A percentile compares a stretch with the other conserved stretches of the same genome.
These are phyloP conservation scores for Wickerhamomyces silvicola DNA, from an alignment of 805 yeast genomes.

Conservation along the genomic window DNA sequence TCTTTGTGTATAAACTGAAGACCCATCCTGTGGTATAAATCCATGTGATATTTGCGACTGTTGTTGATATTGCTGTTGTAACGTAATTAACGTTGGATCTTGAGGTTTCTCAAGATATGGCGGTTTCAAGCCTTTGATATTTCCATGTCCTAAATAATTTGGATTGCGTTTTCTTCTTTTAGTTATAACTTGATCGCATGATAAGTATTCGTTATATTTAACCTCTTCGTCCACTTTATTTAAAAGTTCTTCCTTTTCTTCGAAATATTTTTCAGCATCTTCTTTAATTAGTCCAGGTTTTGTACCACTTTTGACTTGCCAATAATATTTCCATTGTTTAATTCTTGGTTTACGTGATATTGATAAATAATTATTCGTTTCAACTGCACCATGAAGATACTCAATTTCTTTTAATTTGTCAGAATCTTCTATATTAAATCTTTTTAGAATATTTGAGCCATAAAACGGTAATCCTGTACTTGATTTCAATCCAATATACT, in stretches of 20 bases:
- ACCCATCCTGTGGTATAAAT: background rate
- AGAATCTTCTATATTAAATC: slow-evolving; percentile 26
- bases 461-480: slow-evolving; percentile 39
- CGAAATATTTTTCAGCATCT: slow-evolving; percentile 18
- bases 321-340: slow-evolving; percentile 43
- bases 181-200: slow-evolving; percentile 36
- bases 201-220: slow-evolving; percentile 31
- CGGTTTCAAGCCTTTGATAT: slow-evolving; percentile 38
- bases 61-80: slow-evolving; percentile 4
- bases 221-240: slow-evolving; percentile 24
- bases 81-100: no score
- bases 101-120: slow-evolving; percentile 31
- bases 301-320: slow-evolving; percentile 37
- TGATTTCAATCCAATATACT: slow-evolving; percentile 20
- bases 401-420: slow-evolving; percentile 40
- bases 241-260: slow-evolving; percentile 26
- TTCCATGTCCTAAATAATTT: slow-evolving; percentile 39
- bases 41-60: background rate
- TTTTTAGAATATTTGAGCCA: slow-evolving; percentile 19
- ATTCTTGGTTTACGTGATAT: slow-evolving; percentile 35
- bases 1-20: background rate
- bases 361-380: slow-evolving; percentile 37
- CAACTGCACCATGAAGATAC: slow-evolving; percentile 42
- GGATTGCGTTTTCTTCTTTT: slow-evolving; percentile 42
- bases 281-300: slow-evolving; percentile 26